Evolutionary conservation across 768 basidiomycete genomes (phyloP).

Genomic region (Mycena alexandri): DNA sequence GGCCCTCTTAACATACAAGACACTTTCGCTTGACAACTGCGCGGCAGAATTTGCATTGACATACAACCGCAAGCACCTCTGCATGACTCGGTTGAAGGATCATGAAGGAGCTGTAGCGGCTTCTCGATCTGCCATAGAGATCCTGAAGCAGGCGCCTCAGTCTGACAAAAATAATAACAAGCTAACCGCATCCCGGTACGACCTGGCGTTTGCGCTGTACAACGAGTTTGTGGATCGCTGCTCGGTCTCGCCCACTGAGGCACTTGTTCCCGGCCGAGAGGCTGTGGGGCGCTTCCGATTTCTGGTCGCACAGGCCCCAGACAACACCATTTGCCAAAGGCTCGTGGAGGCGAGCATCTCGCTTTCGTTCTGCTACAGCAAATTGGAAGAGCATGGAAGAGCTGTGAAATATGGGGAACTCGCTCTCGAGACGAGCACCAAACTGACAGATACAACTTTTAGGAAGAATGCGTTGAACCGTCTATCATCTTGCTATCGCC

Average conservation of each 20-base stretch:
- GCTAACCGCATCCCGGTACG: background rate
- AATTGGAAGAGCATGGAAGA: background rate
- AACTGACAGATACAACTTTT: background rate
- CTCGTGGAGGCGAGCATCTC: background rate
- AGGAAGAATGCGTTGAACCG: conserved; percentile 5
- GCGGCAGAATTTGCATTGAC: no score
- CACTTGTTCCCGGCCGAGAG: background rate
- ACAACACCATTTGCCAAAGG: background rate
- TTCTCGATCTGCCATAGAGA: background rate
- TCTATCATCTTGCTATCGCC: conserved; percentile 1
- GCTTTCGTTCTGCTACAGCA: conserved; percentile 8
- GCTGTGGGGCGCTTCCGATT: background rate
- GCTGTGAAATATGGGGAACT: conserved; percentile 5
- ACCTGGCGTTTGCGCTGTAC: conserved; percentile 5
- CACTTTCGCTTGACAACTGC: background rate
- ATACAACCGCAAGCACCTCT: background rate
- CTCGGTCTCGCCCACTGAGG: background rate
- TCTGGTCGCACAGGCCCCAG: background rate
- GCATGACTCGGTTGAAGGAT: background rate
- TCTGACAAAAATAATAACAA: background rate
- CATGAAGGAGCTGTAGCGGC: background rate
- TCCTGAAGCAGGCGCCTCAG: background rate
- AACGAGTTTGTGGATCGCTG: background rate
- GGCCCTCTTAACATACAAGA: background rate
- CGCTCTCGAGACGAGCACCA: background rate